Evolutionary conservation across 352 stramenopile species (phyloP).

Genomic region (Phytophthora foliorum): DNA sequence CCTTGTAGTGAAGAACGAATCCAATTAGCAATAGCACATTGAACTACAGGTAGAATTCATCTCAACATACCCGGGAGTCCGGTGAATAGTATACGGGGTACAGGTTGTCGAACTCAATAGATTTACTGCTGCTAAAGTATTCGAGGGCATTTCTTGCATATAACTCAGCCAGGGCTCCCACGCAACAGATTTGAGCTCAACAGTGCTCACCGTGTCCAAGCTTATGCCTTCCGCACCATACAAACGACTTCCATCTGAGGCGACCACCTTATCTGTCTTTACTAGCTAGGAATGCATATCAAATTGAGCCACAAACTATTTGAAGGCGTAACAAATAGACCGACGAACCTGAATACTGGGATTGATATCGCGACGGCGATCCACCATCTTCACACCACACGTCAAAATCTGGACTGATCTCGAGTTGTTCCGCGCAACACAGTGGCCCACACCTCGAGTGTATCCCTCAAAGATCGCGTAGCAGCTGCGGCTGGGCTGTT

Average conservation of each 20-base stretch:
- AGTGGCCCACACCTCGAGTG: too few relatives aligned
- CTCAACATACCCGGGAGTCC: background rate
- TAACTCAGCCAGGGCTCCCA: background rate
- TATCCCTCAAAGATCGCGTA: too few relatives aligned
- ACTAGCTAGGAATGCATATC: too few relatives aligned
- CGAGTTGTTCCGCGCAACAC: background rate
- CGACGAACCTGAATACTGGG: too few relatives aligned
- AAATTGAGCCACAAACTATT: too few relatives aligned
- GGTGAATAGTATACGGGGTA: background rate
- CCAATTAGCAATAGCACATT: background rate
- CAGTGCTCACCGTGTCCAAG: too few relatives aligned
- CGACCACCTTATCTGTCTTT: too few relatives aligned
- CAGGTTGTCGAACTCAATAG: conserved; percentile 3
- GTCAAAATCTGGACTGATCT: too few relatives aligned
- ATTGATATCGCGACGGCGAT: too few relatives aligned
- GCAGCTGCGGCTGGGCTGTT: too few relatives aligned
- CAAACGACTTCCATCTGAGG: background rate
- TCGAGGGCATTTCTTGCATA: background rate
- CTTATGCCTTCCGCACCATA: background rate
- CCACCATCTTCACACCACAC: too few relatives aligned
- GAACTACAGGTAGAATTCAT: background rate
- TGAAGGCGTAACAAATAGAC: too few relatives aligned
- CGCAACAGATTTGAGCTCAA: background rate
- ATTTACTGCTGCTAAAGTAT: conserved; percentile 1
- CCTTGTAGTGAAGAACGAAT: background rate